Conservation (phyloP, 164 flowering plant genomes). For the Vitis rupestris region DNA sequence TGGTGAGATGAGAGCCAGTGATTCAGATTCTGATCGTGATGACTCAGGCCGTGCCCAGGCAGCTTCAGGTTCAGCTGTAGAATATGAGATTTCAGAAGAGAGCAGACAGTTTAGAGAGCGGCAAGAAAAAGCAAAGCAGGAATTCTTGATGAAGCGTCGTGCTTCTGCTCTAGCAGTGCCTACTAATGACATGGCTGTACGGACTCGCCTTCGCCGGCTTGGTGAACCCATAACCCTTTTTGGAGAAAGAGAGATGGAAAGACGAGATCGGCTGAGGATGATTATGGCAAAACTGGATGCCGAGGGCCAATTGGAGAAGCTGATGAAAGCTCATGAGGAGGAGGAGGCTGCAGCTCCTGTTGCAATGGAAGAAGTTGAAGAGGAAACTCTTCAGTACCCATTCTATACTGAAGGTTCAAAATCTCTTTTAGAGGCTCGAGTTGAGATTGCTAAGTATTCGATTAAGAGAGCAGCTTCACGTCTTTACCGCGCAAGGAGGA, state of each 20-base stretch:
- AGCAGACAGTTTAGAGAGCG: constrained; percentile 71
- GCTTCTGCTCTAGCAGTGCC: constrained; percentile 95
- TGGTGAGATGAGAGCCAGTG: constrained; percentile 49
- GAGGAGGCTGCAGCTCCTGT: constrained; percentile 69
- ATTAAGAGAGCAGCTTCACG: constrained; percentile 62
- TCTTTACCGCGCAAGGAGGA: constrained; percentile 68
- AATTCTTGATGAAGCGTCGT: constrained; percentile 76
- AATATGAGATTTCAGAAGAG: constrained; percentile 82
- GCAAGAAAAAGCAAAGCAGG: constrained; percentile 83
- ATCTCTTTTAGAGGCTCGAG: constrained; percentile 66
- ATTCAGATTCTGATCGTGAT: constrained; percentile 61
- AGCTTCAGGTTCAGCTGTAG: constrained; percentile 26
- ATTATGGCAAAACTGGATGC: constrained; percentile 83
- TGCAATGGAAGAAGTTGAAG: constrained; percentile 47
- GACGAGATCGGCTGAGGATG: constrained; percentile 76
- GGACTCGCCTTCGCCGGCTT: constrained; percentile 83
- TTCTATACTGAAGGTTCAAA: constrained; percentile 87
- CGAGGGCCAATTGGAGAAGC: constrained; percentile 86
- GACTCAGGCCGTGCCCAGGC: constrained; percentile 25
- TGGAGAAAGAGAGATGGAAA: constrained; percentile 96
- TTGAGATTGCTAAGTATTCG: constrained; percentile 71
- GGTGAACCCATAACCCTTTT: constrained; percentile 92
- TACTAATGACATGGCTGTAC: constrained; percentile 88
- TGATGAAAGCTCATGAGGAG: constrained; percentile 90
- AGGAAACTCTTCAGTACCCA: constrained; percentile 75